These are phyloP conservation scores for Funneliformis geosporum DNA, from an alignment of 192 early-diverging fungal species.

Conservation along the genomic window DNA sequence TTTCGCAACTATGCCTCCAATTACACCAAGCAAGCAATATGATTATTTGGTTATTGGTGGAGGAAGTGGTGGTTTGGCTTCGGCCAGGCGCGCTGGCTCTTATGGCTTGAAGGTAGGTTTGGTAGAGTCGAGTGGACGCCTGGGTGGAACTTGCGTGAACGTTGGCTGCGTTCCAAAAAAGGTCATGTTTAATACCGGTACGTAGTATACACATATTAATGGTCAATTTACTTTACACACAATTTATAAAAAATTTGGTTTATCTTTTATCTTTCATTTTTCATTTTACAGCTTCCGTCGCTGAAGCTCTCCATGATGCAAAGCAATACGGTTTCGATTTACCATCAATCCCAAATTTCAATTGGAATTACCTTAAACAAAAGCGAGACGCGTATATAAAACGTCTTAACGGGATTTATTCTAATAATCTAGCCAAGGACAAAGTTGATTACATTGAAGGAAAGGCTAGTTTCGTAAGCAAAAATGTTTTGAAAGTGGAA, in stretches of 20 bases:
- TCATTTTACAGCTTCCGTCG: constrained; percentile 63
- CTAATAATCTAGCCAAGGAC: constrained; percentile 85
- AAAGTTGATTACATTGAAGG: constrained; percentile 83
- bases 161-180: constrained; percentile 92
- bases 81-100: constrained; percentile 87
- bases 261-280: not conserved
- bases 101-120: constrained; percentile 91
- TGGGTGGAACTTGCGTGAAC: constrained; percentile 93
- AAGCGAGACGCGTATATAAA: constrained; percentile 96
- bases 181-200: constrained; percentile 94
- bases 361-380: constrained; percentile 81
- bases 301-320: constrained; percentile 87
- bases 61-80: constrained; percentile 86
- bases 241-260: constrained; percentile 28
- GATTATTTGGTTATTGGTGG: constrained; percentile 98
- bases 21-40: constrained; percentile 39
- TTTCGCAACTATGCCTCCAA: constrained; percentile 15
- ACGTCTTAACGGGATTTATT: constrained; percentile 97
- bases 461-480: constrained; percentile 79
- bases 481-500: constrained; percentile 46
- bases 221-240: too few relatives aligned
- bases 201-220: too few relatives aligned
- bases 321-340: constrained; percentile 88
- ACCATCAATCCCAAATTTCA: constrained; percentile 54
- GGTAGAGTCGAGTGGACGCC: constrained; percentile 75